phyloP scores from a whole-genome alignment of 129 eudicot genomes.

The Tagetes erecta region DNA sequence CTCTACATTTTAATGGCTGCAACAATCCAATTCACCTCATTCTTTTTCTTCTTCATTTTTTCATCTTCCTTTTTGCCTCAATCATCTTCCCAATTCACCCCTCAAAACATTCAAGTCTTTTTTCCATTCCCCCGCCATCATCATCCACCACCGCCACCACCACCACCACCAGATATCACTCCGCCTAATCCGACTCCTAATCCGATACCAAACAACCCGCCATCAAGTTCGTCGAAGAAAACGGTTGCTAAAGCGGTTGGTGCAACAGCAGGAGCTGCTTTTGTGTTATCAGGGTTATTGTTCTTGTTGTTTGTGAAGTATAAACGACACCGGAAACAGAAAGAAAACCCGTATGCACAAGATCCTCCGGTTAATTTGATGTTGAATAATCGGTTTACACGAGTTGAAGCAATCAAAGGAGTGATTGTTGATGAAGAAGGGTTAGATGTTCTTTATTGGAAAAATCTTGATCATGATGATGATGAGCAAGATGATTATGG shows the following conservation, averaged over 20 bases:
- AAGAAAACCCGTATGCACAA: conserved; percentile 8
- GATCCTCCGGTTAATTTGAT: conserved; percentile 19
- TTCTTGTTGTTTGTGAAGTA: conserved; percentile 49
- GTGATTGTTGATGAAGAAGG: conserved; percentile 93
- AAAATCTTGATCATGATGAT: conserved; percentile 47
- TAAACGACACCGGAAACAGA: conserved; percentile 35
- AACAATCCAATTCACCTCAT: conserved; percentile 12
- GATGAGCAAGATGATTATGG: conserved; percentile 31
- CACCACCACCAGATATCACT: conserved; percentile 26
- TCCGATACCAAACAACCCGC: conserved; percentile 8
- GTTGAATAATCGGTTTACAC: conserved; percentile 36
- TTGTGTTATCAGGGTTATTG: conserved; percentile 59
- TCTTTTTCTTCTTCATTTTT: conserved; percentile 16
- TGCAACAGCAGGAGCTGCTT: conserved; percentile 69
- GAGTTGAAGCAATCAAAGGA: conserved; percentile 47
- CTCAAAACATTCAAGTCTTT: conserved; percentile 39
- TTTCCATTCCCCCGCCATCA: conserved; percentile 33
- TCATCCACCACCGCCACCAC: conserved; percentile 20
- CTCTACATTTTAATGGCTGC: conserved; percentile 25
- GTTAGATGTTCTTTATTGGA: conserved; percentile 91
- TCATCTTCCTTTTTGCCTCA: conserved; percentile 15
- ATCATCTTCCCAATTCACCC: conserved; percentile 27
- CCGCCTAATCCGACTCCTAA: conserved; percentile 11
- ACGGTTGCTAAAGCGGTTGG: conserved; percentile 68
- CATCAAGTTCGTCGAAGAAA: conserved; percentile 41